A percentile compares a stretch with the other conserved stretches of the same genome.
These are phyloP conservation scores for Colletotrichum graminicola DNA, from an alignment of 2,329 filamentous ascomycete species.

Conservation along the genomic window DNA sequence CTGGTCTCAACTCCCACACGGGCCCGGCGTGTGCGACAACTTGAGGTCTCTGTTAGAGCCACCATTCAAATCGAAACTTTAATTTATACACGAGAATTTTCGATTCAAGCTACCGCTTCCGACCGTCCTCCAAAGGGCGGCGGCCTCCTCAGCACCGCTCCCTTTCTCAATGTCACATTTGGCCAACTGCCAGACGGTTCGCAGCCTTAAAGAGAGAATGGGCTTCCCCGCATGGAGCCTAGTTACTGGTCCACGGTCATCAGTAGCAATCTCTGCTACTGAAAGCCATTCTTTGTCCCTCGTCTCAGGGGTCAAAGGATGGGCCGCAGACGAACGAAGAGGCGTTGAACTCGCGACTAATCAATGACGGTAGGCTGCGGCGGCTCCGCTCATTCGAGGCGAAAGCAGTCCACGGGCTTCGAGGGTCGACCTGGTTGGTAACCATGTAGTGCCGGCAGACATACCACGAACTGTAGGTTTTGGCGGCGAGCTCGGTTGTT, in stretches of 20 bases:
- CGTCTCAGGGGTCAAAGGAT: background rate
- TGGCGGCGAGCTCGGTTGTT: background rate
- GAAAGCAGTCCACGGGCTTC: background rate
- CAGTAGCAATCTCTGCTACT: background rate
- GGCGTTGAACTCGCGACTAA: background rate
- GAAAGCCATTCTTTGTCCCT: background rate
- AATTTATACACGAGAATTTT: conserved; percentile 3
- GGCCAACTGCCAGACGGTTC: background rate
- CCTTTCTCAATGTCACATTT: background rate
- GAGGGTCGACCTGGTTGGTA: background rate
- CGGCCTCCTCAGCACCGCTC: background rate
- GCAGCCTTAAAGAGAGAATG: background rate
- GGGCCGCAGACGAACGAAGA: background rate
- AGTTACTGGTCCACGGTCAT: too few relatives aligned
- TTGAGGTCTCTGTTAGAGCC: background rate
- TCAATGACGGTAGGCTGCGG: background rate
- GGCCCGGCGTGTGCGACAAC: background rate
- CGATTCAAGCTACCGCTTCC: background rate
- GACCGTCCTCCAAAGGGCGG: background rate
- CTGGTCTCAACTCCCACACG: background rate
- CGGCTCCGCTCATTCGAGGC: background rate
- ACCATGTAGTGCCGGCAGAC: conserved; percentile 24
- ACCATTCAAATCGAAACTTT: conserved; percentile 2
- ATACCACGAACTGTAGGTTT: background rate
- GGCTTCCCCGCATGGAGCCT: background rate